Percentiles rank a stretch among this genome's conserved stretches.
Evolutionary conservation across 2,329 filamentous ascomycete species (phyloP).

Genomic region (Neocucurbitaria cava): DNA sequence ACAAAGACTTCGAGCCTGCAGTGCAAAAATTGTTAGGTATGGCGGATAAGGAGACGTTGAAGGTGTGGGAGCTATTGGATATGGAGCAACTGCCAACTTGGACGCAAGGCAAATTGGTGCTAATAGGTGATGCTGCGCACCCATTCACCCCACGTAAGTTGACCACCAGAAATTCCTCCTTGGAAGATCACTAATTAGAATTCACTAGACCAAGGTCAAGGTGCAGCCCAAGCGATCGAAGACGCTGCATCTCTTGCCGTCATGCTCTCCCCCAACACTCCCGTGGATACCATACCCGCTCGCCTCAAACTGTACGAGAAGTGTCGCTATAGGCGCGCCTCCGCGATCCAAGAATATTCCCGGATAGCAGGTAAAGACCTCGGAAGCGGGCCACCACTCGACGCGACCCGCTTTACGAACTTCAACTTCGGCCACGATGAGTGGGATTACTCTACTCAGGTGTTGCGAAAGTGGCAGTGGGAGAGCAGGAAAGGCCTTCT

Average conservation of each 20-base stretch:
- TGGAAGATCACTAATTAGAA: neutral
- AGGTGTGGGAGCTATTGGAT: conserved; percentile 55
- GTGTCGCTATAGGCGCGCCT: conserved; percentile 64
- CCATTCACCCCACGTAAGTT: conserved; percentile 67
- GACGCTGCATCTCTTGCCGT: conserved; percentile 67
- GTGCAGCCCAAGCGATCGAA: conserved; percentile 70
- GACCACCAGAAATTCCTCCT: neutral
- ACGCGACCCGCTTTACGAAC: conserved; percentile 50
- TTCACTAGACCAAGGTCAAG: conserved; percentile 62
- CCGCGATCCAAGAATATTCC: conserved; percentile 65
- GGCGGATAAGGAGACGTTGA: conserved; percentile 47
- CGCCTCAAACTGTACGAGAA: conserved; percentile 66
- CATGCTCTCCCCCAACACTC: conserved; percentile 60
- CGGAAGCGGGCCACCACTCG: conserved; percentile 40
- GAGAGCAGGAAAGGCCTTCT: conserved; percentile 48
- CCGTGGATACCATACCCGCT: conserved; percentile 57
- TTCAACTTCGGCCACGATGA: conserved; percentile 68
- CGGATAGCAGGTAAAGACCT: conserved; percentile 60
- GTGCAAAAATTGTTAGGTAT: conserved; percentile 48
- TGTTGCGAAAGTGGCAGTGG: conserved; percentile 60
- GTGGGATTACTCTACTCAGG: conserved; percentile 60
- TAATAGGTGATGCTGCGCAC: conserved; percentile 73
- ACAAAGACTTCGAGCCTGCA: conserved; percentile 46
- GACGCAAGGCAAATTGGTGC: conserved; percentile 60
- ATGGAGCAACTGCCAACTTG: conserved; percentile 66